phyloP scores from a whole-genome alignment of 2,329 filamentous ascomycete genomes.

The Penicillium sp. region DNA sequence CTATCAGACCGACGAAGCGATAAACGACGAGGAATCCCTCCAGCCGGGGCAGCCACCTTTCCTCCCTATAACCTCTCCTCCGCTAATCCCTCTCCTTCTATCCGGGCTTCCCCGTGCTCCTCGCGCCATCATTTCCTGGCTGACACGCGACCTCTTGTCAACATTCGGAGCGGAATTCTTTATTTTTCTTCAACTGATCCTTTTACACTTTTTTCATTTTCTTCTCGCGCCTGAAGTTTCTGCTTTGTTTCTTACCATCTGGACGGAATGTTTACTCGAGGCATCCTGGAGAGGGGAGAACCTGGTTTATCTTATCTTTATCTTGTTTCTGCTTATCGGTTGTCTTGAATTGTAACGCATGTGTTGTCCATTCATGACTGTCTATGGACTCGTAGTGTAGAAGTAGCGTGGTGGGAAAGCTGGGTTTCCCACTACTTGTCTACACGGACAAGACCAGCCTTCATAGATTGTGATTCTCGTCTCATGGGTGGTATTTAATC shows the following conservation, averaged over 20 bases:
- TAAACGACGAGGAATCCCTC: conserved; percentile 24
- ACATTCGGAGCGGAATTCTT: conserved; percentile 17
- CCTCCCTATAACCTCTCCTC: conserved; percentile 7
- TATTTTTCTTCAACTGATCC: conserved; percentile 2
- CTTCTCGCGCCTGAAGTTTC: conserved; percentile 2
- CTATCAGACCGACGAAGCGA: conserved; percentile 25
- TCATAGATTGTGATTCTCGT: neutral
- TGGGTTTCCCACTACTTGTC: neutral
- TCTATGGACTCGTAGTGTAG: neutral
- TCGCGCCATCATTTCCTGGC: conserved; percentile 18
- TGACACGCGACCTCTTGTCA: conserved; percentile 18
- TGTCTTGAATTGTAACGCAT: conserved; percentile 21
- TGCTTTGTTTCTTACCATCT: conserved; percentile 22
- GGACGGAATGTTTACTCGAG: conserved; percentile 22
- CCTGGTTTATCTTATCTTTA: conserved; percentile 24
- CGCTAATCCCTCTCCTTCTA: conserved; percentile 10
- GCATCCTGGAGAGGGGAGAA: conserved; percentile 22
- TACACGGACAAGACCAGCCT: neutral
- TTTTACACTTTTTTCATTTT: neutral
- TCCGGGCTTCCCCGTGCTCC: conserved; percentile 19
- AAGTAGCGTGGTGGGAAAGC: neutral
- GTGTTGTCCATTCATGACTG: conserved; percentile 1
- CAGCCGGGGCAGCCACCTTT: conserved; percentile 16
- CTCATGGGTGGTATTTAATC: neutral
- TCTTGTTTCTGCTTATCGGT: conserved; percentile 20